Conservation (phyloP, 257 asterid genomes). For the Nicotiana knightiana region DNA sequence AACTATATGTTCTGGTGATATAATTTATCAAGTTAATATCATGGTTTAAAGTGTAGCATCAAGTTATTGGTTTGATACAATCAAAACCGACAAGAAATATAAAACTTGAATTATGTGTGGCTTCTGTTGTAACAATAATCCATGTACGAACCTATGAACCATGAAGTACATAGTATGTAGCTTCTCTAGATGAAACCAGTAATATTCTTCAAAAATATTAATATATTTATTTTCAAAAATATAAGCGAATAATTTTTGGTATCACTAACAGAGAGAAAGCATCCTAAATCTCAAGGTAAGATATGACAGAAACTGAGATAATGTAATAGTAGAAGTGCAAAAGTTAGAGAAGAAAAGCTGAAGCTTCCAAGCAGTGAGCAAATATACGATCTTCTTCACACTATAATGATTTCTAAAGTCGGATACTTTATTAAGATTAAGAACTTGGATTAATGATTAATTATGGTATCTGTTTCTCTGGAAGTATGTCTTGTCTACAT, state of each 20-base stretch:
- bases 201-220: no score
- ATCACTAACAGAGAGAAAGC: background rate
- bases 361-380: background rate
- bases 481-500: background rate
- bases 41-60: no score
- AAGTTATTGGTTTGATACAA: no score
- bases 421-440: background rate
- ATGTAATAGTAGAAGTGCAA: background rate
- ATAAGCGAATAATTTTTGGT: background rate
- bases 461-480: background rate
- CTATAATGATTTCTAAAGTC: background rate
- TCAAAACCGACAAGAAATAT: no score
- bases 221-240: no score
- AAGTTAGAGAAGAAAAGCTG: background rate
- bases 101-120: no score
- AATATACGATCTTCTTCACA: background rate
- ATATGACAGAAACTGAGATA: background rate
- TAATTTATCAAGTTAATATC: no score
- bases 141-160: no score
- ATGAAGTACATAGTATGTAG: no score
- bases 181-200: no score
- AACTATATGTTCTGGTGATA: no score
- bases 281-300: background rate
- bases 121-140: no score
- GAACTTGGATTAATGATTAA: background rate